Base-by-base conservation (phyloP, 192 early-diverging fungal genomes). In the Backusella sp. region DNA sequence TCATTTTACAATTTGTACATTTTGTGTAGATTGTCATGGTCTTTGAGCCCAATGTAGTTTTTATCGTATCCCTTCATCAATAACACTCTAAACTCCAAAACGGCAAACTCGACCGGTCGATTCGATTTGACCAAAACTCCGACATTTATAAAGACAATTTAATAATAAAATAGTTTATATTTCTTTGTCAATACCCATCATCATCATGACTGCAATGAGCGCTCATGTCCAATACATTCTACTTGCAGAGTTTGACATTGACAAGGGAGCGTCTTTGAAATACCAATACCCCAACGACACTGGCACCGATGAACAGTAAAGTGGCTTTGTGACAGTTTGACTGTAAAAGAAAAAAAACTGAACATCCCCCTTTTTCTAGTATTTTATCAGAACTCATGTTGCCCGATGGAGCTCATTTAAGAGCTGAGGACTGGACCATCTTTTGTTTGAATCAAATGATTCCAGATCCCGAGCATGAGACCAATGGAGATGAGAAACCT, bases 241-340 rank as follows among this genome's bases (percentile, higher is more conserved):
- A 30, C 85, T 96, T n/a, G 96, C 96, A 75, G 96, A 98, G 83
- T 98, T 98, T 75, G 95, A 98, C 80, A 97, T 98, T 73, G 96
- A 98, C 86, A 93, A 91, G 71, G 96, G 96, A n/a, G 91, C 96
- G 0, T 89, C 90, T 6, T 84, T 98, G 46, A 88, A 92, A 36
- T 92, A 95, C 81, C 95, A 98, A 83, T 97, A 96, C 76, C 96
- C 96, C 26, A 80, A 79, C 32, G 85, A 91, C 26, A 95, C 94
- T 8, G 92, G 93, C 12, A 92, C 91, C 14, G 94, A 98, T 85
- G 91, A 92, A 84, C 90, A 92, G 92, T 94, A 85, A 70, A 19
- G 21, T 14, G 26, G 19, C 28, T 62, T 42, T 28, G n/a, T 30
- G 19, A 12, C 56, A 53, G 21, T 26, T 21, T 39, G 21, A 19